These are phyloP conservation scores for Moesziomyces globuligerus DNA, from an alignment of 1,284 basidiomycete species.

Conservation along the genomic window DNA sequence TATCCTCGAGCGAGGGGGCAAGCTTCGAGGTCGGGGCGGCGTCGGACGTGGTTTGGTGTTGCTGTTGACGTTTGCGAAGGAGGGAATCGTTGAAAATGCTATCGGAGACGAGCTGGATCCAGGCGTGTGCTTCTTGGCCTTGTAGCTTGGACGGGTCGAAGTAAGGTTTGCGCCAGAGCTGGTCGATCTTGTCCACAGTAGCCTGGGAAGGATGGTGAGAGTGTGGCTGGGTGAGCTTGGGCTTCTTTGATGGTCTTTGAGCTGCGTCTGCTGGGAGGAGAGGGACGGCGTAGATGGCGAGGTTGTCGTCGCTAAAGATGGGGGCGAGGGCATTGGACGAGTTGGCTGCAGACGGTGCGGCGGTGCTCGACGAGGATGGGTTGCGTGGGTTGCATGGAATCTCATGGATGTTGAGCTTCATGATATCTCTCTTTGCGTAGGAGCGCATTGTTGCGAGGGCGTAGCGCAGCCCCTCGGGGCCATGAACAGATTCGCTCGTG, in stretches of 20 bases:
- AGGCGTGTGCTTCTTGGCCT: constrained; percentile 42
- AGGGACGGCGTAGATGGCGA: constrained; percentile 76
- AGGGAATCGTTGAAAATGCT: constrained; percentile 64
- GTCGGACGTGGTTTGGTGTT: neutral
- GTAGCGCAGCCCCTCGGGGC: constrained; percentile 79
- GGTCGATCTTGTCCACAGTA: constrained; percentile 20
- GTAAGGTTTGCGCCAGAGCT: constrained; percentile 30
- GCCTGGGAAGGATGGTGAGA: constrained; percentile 1
- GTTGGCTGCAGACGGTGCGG: constrained; percentile 31
- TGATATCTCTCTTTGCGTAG: constrained; percentile 52
- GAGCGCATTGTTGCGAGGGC: constrained; percentile 74
- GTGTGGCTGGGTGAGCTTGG: constrained; percentile 10
- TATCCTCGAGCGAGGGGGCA: constrained; percentile 10
- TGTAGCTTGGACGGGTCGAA: constrained; percentile 46
- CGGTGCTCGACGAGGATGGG: no score
- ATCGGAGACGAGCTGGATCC: constrained; percentile 53
- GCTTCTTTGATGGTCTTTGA: constrained; percentile 22
- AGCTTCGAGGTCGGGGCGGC: neutral
- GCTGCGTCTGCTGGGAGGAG: constrained; percentile 67
- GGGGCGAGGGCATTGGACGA: constrained; percentile 62
- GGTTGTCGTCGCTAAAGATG: constrained; percentile 74
- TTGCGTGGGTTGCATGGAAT: constrained; percentile 7
- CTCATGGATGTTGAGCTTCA: constrained; percentile 44
- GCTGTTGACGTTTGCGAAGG: constrained; percentile 31
- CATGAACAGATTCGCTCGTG: constrained; percentile 74